A percentile compares a stretch with the other conserved stretches of the same genome.
Conservation (phyloP, 192 early-diverging fungal species). For the Pecoramyces ruminantium region DNA sequence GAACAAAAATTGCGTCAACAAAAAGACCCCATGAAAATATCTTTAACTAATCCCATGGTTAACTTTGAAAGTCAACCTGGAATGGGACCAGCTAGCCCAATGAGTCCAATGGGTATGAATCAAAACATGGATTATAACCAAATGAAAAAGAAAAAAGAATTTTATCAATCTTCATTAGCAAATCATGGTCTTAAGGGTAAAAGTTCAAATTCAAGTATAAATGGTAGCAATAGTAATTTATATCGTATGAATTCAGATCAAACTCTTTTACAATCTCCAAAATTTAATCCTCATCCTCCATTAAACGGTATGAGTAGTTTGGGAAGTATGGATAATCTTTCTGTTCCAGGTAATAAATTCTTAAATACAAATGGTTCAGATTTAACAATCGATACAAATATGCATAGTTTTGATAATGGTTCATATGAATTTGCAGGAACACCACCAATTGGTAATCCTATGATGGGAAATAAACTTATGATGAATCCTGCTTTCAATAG, state of each 20-base stretch:
- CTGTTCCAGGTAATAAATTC: neutral
- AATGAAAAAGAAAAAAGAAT: neutral
- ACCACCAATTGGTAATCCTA: neutral
- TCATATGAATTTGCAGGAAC: neutral
- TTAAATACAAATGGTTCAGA: neutral
- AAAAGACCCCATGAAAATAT: neutral
- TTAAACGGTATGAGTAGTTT: neutral
- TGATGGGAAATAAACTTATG: neutral
- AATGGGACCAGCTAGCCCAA: neutral
- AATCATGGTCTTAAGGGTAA: neutral
- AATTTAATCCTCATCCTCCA: neutral
- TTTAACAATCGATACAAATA: neutral
- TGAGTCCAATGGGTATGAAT: neutral
- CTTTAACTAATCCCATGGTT: neutral
- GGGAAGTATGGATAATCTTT: neutral
- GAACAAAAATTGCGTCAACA: neutral
- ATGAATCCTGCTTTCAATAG: neutral
- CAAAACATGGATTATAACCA: neutral
- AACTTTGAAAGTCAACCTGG: neutral
- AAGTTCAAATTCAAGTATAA: neutral
- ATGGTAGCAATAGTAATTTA: neutral
- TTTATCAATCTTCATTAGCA: neutral
- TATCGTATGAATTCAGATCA: neutral
- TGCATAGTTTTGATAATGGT: neutral
- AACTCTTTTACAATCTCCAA: neutral